Base-by-base conservation (phyloP, 2,329 filamentous ascomycete genomes). In the Trichoderma afroharzianum region DNA sequence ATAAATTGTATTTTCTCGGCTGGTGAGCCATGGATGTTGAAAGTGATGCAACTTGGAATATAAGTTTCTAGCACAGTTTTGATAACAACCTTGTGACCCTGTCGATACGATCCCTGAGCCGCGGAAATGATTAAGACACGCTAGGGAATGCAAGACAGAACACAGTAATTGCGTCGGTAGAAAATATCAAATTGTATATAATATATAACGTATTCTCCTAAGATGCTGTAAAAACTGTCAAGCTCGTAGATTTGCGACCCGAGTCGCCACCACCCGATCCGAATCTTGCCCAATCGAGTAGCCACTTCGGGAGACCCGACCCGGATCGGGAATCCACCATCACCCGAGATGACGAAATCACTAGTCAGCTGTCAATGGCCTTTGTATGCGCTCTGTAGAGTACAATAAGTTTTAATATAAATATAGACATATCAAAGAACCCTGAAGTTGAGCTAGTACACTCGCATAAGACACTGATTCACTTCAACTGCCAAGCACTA, bases 281-380 rank as follows among this genome's bases (percentile, higher is more conserved):
- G 53, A 68, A 59, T 55, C 43, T 57, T 63, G 68, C 61, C 68
- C 68, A 47, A 70, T 70, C 59, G 58, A 57, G 68, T 36, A 59
- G 39, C 32, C 43, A 47, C 14, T 32, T 33, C 58, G 68, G 55
- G 28, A 26, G 53, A 53, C 47, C 63, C 63, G 63, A 30, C 28
- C 64, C 64, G 64, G 32, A 26, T 61, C 36, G 66, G 68, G 58
- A 63, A 47, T 39, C 61, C 68, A 63, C 59, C 32, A 63, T 21
- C 30, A 63, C 47, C 68, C 68, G 61, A 55, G 53, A 63, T 57
- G 68, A 70, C 58, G 59, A 70, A 57, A 71, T 36, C 8, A 62
- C 26, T 24, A 11, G 26, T 39, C 61, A 71, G 64, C 57, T 43
- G 57, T 32, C 15, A n/a, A 11, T 21, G 43, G 28, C 30, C 28